phyloP scores from a whole-genome alignment of 345 rosid genomes.

The Populus euphratica region DNA sequence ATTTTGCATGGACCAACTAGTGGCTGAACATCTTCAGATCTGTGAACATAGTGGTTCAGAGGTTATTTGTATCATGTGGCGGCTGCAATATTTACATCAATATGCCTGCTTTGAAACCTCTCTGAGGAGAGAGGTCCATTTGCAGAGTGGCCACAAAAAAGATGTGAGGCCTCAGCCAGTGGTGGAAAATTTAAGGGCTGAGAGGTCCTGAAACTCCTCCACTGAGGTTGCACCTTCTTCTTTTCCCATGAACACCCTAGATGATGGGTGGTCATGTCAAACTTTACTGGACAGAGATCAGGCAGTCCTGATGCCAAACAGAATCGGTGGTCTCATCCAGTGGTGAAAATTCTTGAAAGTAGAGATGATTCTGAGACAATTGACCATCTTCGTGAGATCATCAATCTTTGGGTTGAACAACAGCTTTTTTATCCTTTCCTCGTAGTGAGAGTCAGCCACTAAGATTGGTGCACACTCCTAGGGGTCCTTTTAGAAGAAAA shows the following conservation, averaged over 20 bases:
- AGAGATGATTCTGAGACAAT: conserved; percentile 7
- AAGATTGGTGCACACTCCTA: neutral
- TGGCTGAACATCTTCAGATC: conserved; percentile 1
- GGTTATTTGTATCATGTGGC: neutral
- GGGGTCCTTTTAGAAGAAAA: conserved; percentile 13
- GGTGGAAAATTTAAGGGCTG: neutral
- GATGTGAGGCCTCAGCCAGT: neutral
- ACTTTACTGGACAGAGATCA: neutral
- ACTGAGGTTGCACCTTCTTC: neutral
- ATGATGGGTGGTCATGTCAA: neutral
- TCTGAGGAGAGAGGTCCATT: neutral
- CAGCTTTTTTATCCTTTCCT: neutral
- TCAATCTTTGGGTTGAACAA: conserved; percentile 4
- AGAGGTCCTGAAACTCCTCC: neutral
- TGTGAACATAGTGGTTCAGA: conserved; percentile 9
- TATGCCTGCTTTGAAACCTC: neutral
- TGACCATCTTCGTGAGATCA: neutral
- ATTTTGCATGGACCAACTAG: conserved; percentile 3
- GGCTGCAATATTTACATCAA: neutral
- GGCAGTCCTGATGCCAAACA: neutral
- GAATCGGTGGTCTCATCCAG: conserved; percentile 6
- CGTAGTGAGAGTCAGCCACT: neutral
- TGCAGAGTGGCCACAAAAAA: neutral
- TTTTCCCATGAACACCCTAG: neutral
- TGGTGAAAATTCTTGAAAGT: conserved; percentile 10